Base-by-base conservation (phyloP, 1,284 basidiomycete genomes). In the Apiotrichum akiyoshidainum region DNA sequence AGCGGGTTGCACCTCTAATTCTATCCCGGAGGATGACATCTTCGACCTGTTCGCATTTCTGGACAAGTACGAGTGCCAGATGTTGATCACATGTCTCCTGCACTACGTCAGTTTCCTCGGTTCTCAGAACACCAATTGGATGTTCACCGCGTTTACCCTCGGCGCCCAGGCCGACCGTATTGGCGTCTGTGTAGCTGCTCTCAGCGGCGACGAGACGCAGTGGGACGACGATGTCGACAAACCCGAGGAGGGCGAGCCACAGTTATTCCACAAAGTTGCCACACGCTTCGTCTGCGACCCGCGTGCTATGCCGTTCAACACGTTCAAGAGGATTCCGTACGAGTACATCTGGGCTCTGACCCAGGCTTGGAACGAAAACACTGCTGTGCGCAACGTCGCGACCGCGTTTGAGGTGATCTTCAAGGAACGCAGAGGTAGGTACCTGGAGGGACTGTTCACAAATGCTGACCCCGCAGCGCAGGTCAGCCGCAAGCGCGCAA, bases 271-370 rank as follows among this genome's bases (percentile, higher is more conserved):
- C 26, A 3, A 7, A 3, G 4, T 31, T 7, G 26, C 26, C 3
- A 7, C 4, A 3, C 37, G 37, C 37, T 39, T 2, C 37, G 11
- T 39, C 5, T 2, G 5, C 42, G 19, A 37, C 14, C 41, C 42
- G 0, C 1, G 33, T 2, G 33, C 21, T 14, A 44, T 53, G 34
- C 31, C 33, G 4, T 11, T 45, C 19, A 14, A 5, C 4, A 2
- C 35, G 5, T 53, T n/a, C 5, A 16, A n/a, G 52, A 42, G 33
- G 13, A n/a, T 53, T 9, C 42, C 52, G 31, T 16, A 19, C 5
- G 42, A 35, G 16, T 53, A 53, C 41, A 8, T 17, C 7, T 53
- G 52, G 52, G 42, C 42, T 5, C 33, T 53, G 17, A 34, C n/a
- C 12, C 52, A 41, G 8, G 42, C 52, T 1, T 46, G 52, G 34